These are phyloP conservation scores for Mucuna pruriens DNA, from an alignment of 306 rosid genomes.

Conservation along the genomic window DNA sequence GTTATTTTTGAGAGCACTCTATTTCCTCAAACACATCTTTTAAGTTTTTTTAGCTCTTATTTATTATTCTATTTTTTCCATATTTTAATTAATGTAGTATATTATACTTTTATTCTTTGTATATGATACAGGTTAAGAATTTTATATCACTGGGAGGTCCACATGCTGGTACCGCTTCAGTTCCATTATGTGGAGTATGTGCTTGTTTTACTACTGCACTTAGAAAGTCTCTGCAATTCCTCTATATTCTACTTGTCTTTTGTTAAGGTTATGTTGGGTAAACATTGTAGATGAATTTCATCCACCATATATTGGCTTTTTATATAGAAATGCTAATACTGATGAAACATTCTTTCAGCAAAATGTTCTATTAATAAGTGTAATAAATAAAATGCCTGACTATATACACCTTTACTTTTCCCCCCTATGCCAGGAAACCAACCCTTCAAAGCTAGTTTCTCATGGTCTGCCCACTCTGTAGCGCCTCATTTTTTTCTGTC, in stretches of 20 bases:
- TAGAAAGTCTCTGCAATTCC: conserved; percentile 3
- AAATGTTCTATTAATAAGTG: not conserved
- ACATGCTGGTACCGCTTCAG: conserved; percentile 80
- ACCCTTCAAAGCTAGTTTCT: not conserved
- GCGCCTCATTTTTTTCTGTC: not conserved
- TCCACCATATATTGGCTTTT: not conserved
- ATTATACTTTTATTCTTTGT: conserved; percentile 8
- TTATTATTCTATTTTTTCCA: conserved; percentile 7
- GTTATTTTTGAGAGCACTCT: not conserved
- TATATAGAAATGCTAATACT: not conserved
- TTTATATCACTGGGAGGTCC: conserved; percentile 78
- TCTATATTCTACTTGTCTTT: conserved; percentile 5
- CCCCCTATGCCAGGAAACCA: no score
- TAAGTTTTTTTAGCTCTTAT: not conserved
- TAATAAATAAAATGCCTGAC: not conserved
- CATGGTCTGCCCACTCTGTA: not conserved
- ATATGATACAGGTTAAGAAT: conserved; percentile 67
- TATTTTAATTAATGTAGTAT: not conserved
- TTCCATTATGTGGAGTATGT: conserved; percentile 75
- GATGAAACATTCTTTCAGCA: not conserved
- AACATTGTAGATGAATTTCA: conserved; percentile 11
- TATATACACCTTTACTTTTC: not conserved
- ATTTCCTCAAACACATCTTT: not conserved
- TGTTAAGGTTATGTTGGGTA: not conserved
- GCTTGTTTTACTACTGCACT: conserved; percentile 32